Base-by-base conservation (phyloP, 148 eudicot genomes). In the Euryodendron excelsum region DNA sequence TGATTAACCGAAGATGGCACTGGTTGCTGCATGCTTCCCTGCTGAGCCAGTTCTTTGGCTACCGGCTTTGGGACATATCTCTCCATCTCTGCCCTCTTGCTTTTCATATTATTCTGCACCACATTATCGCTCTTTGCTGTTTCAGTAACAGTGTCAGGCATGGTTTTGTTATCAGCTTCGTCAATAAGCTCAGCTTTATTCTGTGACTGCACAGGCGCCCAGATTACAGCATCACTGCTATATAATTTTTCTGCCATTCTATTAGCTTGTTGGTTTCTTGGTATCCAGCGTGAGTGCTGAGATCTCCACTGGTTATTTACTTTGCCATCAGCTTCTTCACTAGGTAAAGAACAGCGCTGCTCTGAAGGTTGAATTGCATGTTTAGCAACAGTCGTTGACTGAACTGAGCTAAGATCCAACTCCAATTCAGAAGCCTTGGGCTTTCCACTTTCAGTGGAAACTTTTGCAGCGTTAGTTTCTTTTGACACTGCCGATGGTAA, bases 41-140 rank as follows among this genome's bases (percentile, higher is more conserved):
- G 95, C 83, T 91, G 98, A 56, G 93, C 92, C 61, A 89, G 85
- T 80, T 90, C 98, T 86, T 95, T 95, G 39, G 93, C 91, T 62
- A 87, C 99, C 25, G 92, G 94, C 86, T 96, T 93, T 17, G 99
- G 97, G 64, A 93, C 89, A 81, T 93, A 96, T 76, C 99, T 88
- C 85, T 93, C 98, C 86, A 96, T 92, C 86, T 96, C 98, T n/a
- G 98, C 99, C 84, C 98, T 87, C 88, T 87, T 96, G 73, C 90
- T 87, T 86, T 85, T 93, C 21, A 80, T 77, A 78, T 80, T 90
- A 89, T 71, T 87, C 72, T 83, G 91, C 20, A 79, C 81, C 44
- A 73, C 3, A 76, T 60, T 83, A 74, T 87, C 92, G 12, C 52
- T 79, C 75, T 84, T 84, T 56, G 83, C 73, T 45, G 81, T 33